Conservation (phyloP, 2,329 filamentous ascomycete genomes). For the Curvularia sp. region DNA sequence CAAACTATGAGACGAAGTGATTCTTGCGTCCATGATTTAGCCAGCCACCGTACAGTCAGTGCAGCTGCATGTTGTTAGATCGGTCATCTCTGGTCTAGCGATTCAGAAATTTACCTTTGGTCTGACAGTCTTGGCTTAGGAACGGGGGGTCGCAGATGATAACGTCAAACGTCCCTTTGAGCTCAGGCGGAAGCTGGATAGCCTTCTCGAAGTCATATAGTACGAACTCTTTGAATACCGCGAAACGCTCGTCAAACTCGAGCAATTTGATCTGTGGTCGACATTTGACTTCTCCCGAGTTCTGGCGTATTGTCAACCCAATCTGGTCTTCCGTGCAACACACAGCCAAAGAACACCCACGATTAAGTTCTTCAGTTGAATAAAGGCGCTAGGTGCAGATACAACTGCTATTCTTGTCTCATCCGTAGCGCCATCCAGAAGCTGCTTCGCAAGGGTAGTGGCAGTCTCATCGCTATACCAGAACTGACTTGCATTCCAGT, state of each 20-base stretch:
- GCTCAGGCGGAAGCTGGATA: conserved; percentile 65
- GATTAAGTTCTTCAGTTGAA: conserved; percentile 74
- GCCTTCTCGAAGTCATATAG: conserved; percentile 77
- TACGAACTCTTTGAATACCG: conserved; percentile 75
- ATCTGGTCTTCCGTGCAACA: no score
- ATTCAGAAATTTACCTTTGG: conserved; percentile 63
- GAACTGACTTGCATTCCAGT: conserved; percentile 86
- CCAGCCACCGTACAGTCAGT: conserved; percentile 76
- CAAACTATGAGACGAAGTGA: conserved; percentile 65
- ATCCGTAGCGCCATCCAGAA: conserved; percentile 67
- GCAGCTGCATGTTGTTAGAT: conserved; percentile 61
- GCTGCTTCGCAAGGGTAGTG: conserved; percentile 65
- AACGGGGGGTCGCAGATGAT: conserved; percentile 82
- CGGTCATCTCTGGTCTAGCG: not conserved
- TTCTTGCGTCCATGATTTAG: conserved; percentile 57
- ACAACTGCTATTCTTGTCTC: conserved; percentile 71
- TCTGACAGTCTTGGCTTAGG: conserved; percentile 80
- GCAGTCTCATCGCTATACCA: conserved; percentile 83
- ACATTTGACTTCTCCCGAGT: conserved; percentile 40
- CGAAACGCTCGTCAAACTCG: conserved; percentile 77
- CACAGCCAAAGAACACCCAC: conserved; percentile 51
- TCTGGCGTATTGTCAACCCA: conserved; percentile 21
- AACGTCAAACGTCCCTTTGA: conserved; percentile 71
- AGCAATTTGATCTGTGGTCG: conserved; percentile 69
- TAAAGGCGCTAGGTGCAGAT: conserved; percentile 78